Evolutionary conservation across 371 early-diverging fungal species (phyloP).

Genomic region (Mucor sp.): DNA sequence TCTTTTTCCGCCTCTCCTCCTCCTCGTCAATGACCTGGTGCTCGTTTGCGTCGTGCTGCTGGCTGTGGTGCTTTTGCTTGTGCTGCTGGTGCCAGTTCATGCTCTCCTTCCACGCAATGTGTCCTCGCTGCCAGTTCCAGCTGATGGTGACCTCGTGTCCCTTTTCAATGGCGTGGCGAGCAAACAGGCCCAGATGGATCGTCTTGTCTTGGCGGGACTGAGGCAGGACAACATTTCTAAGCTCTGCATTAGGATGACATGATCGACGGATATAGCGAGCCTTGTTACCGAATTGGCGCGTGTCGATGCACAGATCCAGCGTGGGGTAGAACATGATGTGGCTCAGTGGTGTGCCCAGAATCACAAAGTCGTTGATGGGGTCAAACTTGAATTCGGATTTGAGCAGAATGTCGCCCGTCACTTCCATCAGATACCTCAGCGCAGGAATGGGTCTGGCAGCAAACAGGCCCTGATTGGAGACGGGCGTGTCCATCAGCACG

Average conservation of each 20-base stretch:
- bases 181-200: constrained; percentile 72
- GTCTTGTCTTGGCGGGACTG: constrained; percentile 48
- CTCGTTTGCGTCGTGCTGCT: not conserved
- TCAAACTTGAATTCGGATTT: constrained; percentile 66
- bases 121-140: constrained; percentile 59
- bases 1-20: constrained; percentile 23
- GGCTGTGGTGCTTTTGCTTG: constrained; percentile 6
- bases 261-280: constrained; percentile 71
- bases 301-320: constrained; percentile 72
- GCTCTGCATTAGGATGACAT: constrained; percentile 72
- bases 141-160: constrained; percentile 75
- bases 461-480: constrained; percentile 58
- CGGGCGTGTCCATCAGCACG: constrained; percentile 18
- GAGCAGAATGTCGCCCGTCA: constrained; percentile 72
- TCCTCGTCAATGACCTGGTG: constrained; percentile 36
- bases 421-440: constrained; percentile 67
- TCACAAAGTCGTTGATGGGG: constrained; percentile 60
- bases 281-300: constrained; percentile 68
- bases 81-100: constrained; percentile 24
- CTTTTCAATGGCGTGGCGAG: constrained; percentile 57
- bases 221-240: constrained; percentile 63
- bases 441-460: constrained; percentile 57
- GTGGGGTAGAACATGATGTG: constrained; percentile 75
- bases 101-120: constrained; percentile 34
- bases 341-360: constrained; percentile 64